phyloP scores from a whole-genome alignment of 2,329 filamentous ascomycete species.

The Calycina herbarum region DNA sequence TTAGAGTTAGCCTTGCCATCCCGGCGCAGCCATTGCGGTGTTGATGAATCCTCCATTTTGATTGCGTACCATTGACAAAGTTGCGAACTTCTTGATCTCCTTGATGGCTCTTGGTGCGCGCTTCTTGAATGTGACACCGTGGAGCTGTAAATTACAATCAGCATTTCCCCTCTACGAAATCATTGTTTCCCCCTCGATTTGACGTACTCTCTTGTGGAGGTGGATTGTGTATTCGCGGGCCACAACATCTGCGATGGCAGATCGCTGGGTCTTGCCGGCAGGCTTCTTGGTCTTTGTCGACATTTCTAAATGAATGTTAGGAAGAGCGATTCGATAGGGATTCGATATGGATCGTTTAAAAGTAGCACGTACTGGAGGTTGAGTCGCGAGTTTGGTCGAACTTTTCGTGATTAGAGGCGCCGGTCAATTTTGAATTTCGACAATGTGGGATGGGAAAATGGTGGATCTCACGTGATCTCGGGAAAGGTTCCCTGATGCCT shows the following conservation, averaged over 20 bases:
- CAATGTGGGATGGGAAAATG: not conserved
- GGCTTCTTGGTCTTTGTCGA: constrained; percentile 66
- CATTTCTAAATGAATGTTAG: constrained; percentile 55
- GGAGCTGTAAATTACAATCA: constrained; percentile 69
- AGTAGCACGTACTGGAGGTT: constrained; percentile 14
- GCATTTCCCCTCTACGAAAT: constrained; percentile 33
- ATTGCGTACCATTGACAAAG: constrained; percentile 86
- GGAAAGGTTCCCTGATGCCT: too few species aligned
- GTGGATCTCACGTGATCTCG: not conserved
- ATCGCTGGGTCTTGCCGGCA: constrained; percentile 72
- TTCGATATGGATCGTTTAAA: not conserved
- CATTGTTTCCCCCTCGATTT: constrained; percentile 22
- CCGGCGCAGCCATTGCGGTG: not conserved
- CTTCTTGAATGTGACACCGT: constrained; percentile 99
- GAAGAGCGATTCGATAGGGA: constrained; percentile 1
- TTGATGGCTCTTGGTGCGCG: constrained; percentile 97
- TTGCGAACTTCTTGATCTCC: constrained; percentile 96
- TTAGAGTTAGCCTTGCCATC: constrained; percentile 21
- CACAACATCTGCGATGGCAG: constrained; percentile 98
- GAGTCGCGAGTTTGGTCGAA: constrained; percentile 17
- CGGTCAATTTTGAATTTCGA: constrained; percentile 7
- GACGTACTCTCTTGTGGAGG: constrained; percentile 97
- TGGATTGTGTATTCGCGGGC: constrained; percentile 99
- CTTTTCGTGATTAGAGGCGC: constrained; percentile 15
- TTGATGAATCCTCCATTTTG: not conserved